A percentile compares a stretch with the other conserved stretches of the same genome.
Evolutionary conservation across 805 yeast species (phyloP).

Genomic region (Yarrowia sp.): DNA sequence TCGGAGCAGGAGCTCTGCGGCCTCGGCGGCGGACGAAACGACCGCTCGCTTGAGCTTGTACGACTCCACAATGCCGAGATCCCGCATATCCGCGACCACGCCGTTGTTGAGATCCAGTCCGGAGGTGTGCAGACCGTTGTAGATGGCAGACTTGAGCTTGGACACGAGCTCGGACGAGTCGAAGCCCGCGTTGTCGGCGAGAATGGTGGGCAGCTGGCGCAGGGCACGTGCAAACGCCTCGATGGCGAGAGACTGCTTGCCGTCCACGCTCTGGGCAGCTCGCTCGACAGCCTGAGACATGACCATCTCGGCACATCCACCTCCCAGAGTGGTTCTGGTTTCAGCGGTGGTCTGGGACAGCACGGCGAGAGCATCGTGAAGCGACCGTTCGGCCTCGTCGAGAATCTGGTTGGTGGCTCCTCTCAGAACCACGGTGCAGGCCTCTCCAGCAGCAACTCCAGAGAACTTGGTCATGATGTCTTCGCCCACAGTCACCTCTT

Average conservation of each 20-base stretch:
- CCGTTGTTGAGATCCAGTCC: slow-evolving; percentile 89
- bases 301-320: slow-evolving; percentile 92
- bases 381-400: slow-evolving; percentile 94
- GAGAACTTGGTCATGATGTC: slow-evolving; percentile 84
- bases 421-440: slow-evolving; percentile 91
- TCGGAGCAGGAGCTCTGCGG: slow-evolving; percentile 90
- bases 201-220: slow-evolving; percentile 89
- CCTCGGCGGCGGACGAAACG: slow-evolving; percentile 94
- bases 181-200: slow-evolving; percentile 96
- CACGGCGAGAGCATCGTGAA: slow-evolving; percentile 95
- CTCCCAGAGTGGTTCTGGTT: slow-evolving; percentile 88
- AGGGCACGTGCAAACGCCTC: slow-evolving; percentile 93
- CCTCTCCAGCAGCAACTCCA: slow-evolving; percentile 95
- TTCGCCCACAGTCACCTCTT: slow-evolving; percentile 91
- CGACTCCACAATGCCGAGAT: slow-evolving; percentile 87
- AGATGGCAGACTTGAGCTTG: slow-evolving; percentile 82
- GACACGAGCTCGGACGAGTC: slow-evolving; percentile 92
- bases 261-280: slow-evolving; percentile 85
- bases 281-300: slow-evolving; percentile 97
- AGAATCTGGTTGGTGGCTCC: slow-evolving; percentile 97
- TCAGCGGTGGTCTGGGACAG: slow-evolving; percentile 91
- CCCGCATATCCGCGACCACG: slow-evolving; percentile 87
- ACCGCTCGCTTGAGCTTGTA: slow-evolving; percentile 91
- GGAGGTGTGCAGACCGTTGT: slow-evolving; percentile 85
- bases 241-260: slow-evolving; percentile 89